Conservation (phyloP, 768 basidiomycete genomes). For the Leccinum ochraceum region DNA sequence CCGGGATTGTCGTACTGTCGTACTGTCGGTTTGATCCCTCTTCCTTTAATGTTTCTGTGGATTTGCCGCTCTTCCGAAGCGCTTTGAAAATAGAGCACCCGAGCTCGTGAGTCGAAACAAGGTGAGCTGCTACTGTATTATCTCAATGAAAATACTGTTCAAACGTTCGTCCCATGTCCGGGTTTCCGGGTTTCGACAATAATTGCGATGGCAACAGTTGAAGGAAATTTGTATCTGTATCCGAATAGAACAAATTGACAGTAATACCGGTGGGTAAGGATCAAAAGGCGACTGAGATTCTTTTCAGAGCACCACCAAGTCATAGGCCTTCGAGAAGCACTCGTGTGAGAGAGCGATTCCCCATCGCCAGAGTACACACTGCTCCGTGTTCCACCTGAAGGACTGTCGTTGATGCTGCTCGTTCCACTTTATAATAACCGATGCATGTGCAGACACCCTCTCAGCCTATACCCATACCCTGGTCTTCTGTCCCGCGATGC, state of each 20-base stretch:
- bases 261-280: neutral
- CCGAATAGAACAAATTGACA: neutral
- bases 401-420: neutral
- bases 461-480: neutral
- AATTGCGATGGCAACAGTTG: neutral
- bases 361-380: neutral
- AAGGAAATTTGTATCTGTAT: neutral
- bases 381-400: neutral
- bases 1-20: too few relatives aligned
- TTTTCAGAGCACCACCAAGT: neutral
- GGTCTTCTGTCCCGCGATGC: constrained; percentile 12
- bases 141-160: neutral
- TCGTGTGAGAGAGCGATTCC: neutral
- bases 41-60: neutral
- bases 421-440: neutral
- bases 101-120: neutral
- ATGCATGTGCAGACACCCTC: neutral
- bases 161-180: neutral
- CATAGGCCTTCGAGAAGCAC: neutral
- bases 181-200: neutral
- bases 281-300: neutral
- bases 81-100: neutral
- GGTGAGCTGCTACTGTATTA: neutral
- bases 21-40: neutral
- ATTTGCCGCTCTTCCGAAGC: neutral